Conservation (phyloP, 306 rosid genomes). For the Glycine tomentella region DNA sequence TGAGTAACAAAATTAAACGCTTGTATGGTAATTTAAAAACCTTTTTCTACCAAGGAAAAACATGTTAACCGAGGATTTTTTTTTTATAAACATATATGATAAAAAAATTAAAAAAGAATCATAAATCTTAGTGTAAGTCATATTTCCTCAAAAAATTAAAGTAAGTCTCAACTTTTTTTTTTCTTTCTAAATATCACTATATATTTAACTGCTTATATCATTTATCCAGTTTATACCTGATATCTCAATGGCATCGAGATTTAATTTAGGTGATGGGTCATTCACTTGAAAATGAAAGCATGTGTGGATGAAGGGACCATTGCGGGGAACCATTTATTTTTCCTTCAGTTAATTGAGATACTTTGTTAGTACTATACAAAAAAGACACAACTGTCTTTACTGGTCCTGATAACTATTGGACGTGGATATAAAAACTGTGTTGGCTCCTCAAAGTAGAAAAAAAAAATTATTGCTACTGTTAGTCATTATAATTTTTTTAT, state of each 20-base stretch:
- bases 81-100: not conserved
- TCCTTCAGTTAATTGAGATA: constrained; percentile 38
- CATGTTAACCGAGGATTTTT: not conserved
- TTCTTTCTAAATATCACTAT: not conserved
- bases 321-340: constrained; percentile 17
- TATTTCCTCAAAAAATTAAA: not conserved
- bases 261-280: constrained; percentile 25
- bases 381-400: constrained; percentile 46
- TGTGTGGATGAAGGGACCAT: constrained; percentile 58
- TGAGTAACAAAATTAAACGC: not conserved
- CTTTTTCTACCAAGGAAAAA: not conserved
- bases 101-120: not conserved
- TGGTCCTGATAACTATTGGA: constrained; percentile 45
- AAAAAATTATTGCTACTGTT: constrained; percentile 51
- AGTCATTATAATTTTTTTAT: not conserved
- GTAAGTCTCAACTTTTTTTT: not conserved
- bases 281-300: constrained; percentile 44
- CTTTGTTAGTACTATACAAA: constrained; percentile 36
- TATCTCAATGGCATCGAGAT: constrained; percentile 9
- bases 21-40: not conserved
- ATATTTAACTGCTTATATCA: not conserved
- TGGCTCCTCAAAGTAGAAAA: constrained; percentile 31
- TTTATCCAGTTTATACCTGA: constrained; percentile 12
- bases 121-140: not conserved
- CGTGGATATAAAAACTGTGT: constrained; percentile 3